A percentile compares a stretch with the other conserved stretches of the same genome.
Evolutionary conservation across 108 stramenopile genomes (phyloP).

Genomic region (Cyclotella baltica): DNA sequence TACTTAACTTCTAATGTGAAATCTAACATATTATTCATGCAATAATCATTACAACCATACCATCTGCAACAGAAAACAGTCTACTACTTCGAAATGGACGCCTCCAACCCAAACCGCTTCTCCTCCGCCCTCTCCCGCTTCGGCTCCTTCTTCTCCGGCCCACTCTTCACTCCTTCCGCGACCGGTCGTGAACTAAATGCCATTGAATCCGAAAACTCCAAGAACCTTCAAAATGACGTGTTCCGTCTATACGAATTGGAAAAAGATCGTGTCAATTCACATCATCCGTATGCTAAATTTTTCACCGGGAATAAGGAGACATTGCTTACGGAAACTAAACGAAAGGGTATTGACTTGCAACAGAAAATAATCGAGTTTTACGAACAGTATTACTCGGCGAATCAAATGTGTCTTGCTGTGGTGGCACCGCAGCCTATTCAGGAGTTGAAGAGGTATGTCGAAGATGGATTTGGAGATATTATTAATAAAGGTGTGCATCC

Average conservation of each 20-base stretch:
- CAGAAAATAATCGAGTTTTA: conserved; percentile 91
- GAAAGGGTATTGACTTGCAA: conserved; percentile 79
- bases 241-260: conserved; percentile 90
- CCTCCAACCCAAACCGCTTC: conserved; percentile 64
- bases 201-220: conserved; percentile 94
- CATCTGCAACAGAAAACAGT: conserved; percentile 68
- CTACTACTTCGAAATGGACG: conserved; percentile 92
- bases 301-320: conserved; percentile 94
- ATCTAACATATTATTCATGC: neutral
- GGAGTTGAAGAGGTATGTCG: conserved; percentile 75
- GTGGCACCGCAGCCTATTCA: conserved; percentile 82
- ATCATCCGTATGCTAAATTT: conserved; percentile 94
- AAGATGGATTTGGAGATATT: conserved; percentile 78
- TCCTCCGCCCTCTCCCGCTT: conserved; percentile 87
- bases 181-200: conserved; percentile 94
- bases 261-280: conserved; percentile 82
- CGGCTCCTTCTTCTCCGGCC: conserved; percentile 91
- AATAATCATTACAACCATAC: neutral
- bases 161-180: conserved; percentile 86
- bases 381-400: conserved; percentile 87
- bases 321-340: conserved; percentile 72
- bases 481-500: conserved; percentile 62
- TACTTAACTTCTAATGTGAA: neutral
- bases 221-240: conserved; percentile 91
- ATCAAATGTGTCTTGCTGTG: conserved; percentile 93